Base-by-base conservation (phyloP, 176 grass and related monocot species). In the Oryza brachyantha region DNA sequence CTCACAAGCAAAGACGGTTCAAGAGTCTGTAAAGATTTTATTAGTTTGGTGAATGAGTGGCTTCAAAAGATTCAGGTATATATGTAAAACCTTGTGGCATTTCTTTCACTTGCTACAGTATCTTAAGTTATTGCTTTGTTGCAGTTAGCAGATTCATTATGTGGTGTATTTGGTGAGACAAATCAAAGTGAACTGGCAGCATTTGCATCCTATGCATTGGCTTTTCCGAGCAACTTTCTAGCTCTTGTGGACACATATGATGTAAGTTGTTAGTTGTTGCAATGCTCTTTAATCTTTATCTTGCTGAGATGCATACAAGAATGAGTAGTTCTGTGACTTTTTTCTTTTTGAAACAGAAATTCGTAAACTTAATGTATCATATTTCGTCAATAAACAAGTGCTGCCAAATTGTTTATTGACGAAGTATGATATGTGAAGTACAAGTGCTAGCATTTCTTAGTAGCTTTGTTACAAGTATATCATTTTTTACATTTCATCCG, bases 191-290 rank as follows among this genome's bases (percentile, higher is more conserved):
- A 99, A 79, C 81, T 99, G 43, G 92, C 86, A 40, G 92, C 96
- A 84, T 99, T 99, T 82, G 68, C 55, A 67, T 99, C 96, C 25
- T 99, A 99, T 86, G 96, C 96, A 21, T 81, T 99, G 75, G 96
- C 96, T 79, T 99, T 99, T 87, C 96, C 96, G 64, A 84, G 67
- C 81, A 95, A 91, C 76, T 95, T 99, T 58, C 88, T 99, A 50
- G 90, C 96, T 34, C 92, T 99, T 54, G 90, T 99, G 79, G 96
- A 99, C 78, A 99, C 92, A 57, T 99, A 99, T 74, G 96, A 99
- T 54, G 92, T 99, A 74, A 99, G 96, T 92, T 84, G 48, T 78
- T 73, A 67, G 36, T 58, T 75, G 70, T 69, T 81, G 17, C 5
- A 43, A n/a, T 7, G 25, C 46, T 76, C 82, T 29, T 64, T 57